A percentile compares a stretch with the other conserved stretches of the same genome.
Evolutionary conservation across 306 rosid genomes (phyloP).

Genomic region (Quercus agrifolia): DNA sequence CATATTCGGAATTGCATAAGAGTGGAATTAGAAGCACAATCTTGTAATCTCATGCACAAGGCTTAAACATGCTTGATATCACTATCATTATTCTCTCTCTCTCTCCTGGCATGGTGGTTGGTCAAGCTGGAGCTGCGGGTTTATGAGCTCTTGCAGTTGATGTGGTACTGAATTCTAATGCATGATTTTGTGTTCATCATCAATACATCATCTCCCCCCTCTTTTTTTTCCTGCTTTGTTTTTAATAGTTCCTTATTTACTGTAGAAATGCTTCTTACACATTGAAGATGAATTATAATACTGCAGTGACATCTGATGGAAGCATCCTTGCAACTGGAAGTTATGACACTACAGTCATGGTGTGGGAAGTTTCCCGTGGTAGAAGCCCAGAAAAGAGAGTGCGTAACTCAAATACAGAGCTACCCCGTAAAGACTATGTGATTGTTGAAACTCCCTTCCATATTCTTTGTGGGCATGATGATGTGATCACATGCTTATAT

Average conservation of each 20-base stretch:
- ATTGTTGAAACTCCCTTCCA: conserved; percentile 86
- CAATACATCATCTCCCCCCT: background rate
- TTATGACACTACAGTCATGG: conserved; percentile 95
- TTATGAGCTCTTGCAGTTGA: background rate
- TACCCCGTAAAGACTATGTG: conserved; percentile 72
- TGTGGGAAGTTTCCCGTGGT: conserved; percentile 88
- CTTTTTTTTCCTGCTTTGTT: background rate
- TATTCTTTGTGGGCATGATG: conserved; percentile 96
- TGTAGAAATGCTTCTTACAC: conserved; percentile 13
- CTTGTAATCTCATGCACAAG: background rate
- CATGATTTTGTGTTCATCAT: conserved; percentile 5
- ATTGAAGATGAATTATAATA: conserved; percentile 26
- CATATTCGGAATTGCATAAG: too few relatives aligned
- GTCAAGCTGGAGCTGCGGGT: background rate
- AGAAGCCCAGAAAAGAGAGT: conserved; percentile 64
- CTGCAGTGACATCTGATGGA: conserved; percentile 96
- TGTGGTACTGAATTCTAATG: background rate
- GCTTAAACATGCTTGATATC: too few relatives aligned
- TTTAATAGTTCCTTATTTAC: background rate
- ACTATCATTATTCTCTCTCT: too few relatives aligned
- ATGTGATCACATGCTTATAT: conserved; percentile 83
- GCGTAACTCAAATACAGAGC: conserved; percentile 68
- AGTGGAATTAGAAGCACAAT: background rate
- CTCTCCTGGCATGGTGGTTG: background rate
- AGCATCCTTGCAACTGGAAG: conserved; percentile 97